Evolutionary conservation across 2,329 filamentous ascomycete genomes (phyloP), one percentile per base, ranked within the genome.

Genomic region (Fonsecaea pedrosoi): DNA sequence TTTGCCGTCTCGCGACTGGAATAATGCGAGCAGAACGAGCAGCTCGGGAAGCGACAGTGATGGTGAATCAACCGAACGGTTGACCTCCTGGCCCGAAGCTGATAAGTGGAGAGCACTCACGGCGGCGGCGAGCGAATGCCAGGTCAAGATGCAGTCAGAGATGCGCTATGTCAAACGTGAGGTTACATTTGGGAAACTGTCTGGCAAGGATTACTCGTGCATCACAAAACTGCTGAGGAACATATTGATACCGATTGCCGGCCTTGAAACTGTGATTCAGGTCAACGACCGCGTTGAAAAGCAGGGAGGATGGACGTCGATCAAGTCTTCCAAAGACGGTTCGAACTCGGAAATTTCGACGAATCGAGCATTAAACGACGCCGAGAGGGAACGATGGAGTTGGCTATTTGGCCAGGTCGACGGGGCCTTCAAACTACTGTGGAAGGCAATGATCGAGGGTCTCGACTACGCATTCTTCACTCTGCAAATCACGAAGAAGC

Each of bases 91-190:
- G 67, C 67, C 67, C 0, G 67, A 69, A 40, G 77, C 77, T 2
- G 78, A 74, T 45, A 60, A 76, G 54, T 72, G 78, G 13, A 78
- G 79, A 37, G 82, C 79, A 37, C 75, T 78, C 0, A 79, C 83
- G 65, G 79, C 80, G 2, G 75, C 76, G 55, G 76, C 90, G 34
- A 84, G 82, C 2, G 86, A 84, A 25, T 77, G 92, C 2, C 84
- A 88, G 62, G 88, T 87, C 1, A 92, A 91, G 75, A 79, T 92
- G 5, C 82, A 87, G 59, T 83, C 83, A 0, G 90, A 93, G 71
- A 74, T 92, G 38, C 82, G 84, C 0, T 92, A 92, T 74, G 90
- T 89, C 0, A 92, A 92, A 77, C 82, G 90, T 60, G 91, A 94
- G 71, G 76, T 90, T n/a, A 89, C 89, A 0, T 86, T 86, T 74